Evolutionary conservation across 108 stramenopile species (phyloP).

Genomic region (Pseudonitzschia delicatissima): DNA sequence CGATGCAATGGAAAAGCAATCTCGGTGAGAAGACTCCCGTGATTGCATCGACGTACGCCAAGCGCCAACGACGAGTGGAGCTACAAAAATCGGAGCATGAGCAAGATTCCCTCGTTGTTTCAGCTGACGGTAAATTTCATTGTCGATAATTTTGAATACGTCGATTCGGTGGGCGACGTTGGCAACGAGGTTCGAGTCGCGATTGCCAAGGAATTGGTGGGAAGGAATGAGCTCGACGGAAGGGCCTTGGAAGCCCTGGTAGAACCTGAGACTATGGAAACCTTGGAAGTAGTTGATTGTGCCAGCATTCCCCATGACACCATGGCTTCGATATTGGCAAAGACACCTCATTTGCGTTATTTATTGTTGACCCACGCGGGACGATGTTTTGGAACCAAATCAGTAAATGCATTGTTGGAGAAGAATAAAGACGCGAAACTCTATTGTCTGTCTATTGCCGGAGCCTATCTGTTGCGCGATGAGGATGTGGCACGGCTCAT

Average conservation of each 20-base stretch:
- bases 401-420: slow-evolving; percentile 44
- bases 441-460: slow-evolving; percentile 63
- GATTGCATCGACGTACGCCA: slow-evolving; percentile 41
- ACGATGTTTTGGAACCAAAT: slow-evolving; percentile 66
- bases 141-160: slow-evolving; percentile 68
- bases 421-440: slow-evolving; percentile 22
- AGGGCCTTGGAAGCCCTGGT: slow-evolving; percentile 69
- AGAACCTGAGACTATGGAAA: slow-evolving; percentile 52
- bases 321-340: slow-evolving; percentile 20
- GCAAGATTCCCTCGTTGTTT: slow-evolving; percentile 57
- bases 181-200: slow-evolving; percentile 56
- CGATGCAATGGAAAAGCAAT: slow-evolving; percentile 46
- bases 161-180: slow-evolving; percentile 71
- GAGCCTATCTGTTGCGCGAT: slow-evolving; percentile 76
- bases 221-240: slow-evolving; percentile 56
- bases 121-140: slow-evolving; percentile 61
- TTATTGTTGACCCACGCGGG: slow-evolving; percentile 69
- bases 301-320: slow-evolving; percentile 67
- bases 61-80: slow-evolving; percentile 56
- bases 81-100: slow-evolving; percentile 21
- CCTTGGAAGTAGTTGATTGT: slow-evolving; percentile 73
- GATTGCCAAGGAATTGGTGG: slow-evolving; percentile 62
- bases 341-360: slow-evolving; percentile 39
- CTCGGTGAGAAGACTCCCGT: slow-evolving; percentile 7
- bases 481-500: slow-evolving; percentile 57